Base-by-base conservation (phyloP, 192 early-diverging fungal genomes). In the Backusella sp. region DNA sequence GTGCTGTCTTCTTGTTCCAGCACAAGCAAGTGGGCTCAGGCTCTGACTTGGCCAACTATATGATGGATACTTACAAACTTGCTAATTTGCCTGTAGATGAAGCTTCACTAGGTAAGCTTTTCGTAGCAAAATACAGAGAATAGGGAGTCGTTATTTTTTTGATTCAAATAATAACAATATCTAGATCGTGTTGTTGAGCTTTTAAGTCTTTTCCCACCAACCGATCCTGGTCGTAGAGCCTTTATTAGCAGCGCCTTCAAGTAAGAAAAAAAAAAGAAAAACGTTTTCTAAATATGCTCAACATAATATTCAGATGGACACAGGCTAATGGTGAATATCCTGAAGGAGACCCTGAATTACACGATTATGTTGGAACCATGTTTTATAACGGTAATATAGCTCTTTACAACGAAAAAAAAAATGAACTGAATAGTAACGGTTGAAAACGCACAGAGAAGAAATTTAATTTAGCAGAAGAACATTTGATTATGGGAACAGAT, bases 1-100 rank as follows among this genome's bases (percentile, higher is more conserved):
- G 97, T 6, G 91, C 93, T 3, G 76, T 90, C 17, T 88, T 90
- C 30, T 88, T 99, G 68, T 83, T 94, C 72, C 85, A 91, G 73
- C 90, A 94, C 81, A 86, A 92, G 74, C 96, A 99, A 80, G 84
- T 84, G 68, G 94, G 92, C 49, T 92, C 90, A 65, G 97, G 95
- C 15, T 84, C 90, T 12, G 97, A 98, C 83, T 84, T 98, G 44
- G 85, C 90, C 19, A 79, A 91, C 49, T 92, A 94, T 42, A 88
- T 98, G 84, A 78, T 97, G 62, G 93, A 95, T 65, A 89, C 96
- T 34, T 97, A 93, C 78, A 89, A 90, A 6, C 84, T 88, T 30
- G 88, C 89, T 42, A 81, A 86, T 59, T 73, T 94, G 26, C 83
- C 88, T 1, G 92, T 98, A 30, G 88, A 86, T 21, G 91, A 91